These are phyloP conservation scores for Nannizziopsis barbatae DNA, from an alignment of 2,329 filamentous ascomycete species.

Conservation along the genomic window DNA sequence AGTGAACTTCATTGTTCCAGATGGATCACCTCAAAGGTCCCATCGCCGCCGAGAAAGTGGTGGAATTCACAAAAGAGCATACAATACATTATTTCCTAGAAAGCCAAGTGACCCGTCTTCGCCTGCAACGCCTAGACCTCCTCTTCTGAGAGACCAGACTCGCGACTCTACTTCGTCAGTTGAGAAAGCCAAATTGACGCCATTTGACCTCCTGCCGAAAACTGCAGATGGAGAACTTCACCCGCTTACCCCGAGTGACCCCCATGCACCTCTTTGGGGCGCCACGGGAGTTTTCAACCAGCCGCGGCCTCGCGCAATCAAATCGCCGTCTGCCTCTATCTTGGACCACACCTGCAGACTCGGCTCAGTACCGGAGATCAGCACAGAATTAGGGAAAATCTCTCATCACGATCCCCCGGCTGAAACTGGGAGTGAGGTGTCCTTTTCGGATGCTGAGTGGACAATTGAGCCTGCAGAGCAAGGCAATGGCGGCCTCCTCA, in stretches of 20 bases:
- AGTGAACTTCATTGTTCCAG: conserved; percentile 62
- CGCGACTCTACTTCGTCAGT: conserved; percentile 29
- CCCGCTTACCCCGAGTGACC: conserved; percentile 58
- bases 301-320: conserved; percentile 61
- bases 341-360: conserved; percentile 48
- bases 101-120: conserved; percentile 12
- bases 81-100: conserved; percentile 29
- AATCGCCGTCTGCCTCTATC: conserved; percentile 64
- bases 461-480: conserved; percentile 73
- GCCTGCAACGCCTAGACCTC: background rate
- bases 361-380: conserved; percentile 8
- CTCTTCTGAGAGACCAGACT: conserved; percentile 15
- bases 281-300: conserved; percentile 55
- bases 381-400: conserved; percentile 10
- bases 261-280: conserved; percentile 68
- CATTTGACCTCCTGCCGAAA: conserved; percentile 12
- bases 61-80: conserved; percentile 18
- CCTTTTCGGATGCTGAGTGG: conserved; percentile 72
- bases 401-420: conserved; percentile 12
- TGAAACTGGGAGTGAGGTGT: conserved; percentile 13
- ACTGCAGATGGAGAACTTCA: conserved; percentile 29
- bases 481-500: conserved; percentile 83
- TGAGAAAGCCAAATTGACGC: conserved; percentile 18
- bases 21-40: conserved; percentile 4
- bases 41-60: conserved; percentile 11